Percentiles rank a stretch among this genome's conserved stretches.
These are phyloP conservation scores for Fraxinus baroniana DNA, from an alignment of 305 asterid species.

Conservation along the genomic window DNA sequence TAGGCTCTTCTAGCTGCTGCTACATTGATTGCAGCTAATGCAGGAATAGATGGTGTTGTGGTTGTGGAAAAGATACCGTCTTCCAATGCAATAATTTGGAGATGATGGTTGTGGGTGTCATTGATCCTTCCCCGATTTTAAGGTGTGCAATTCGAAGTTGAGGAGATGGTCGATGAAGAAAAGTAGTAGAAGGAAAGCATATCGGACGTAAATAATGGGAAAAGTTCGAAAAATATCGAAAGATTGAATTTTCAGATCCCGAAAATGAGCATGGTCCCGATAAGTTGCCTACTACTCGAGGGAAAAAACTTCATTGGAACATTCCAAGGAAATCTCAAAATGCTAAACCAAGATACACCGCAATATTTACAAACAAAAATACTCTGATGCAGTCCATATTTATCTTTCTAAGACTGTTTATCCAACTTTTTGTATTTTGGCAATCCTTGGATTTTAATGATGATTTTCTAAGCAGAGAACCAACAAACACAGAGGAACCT, in stretches of 20 bases:
- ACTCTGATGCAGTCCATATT: too few relatives aligned
- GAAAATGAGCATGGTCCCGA: constrained; percentile 46
- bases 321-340: constrained; percentile 56
- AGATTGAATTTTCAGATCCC: constrained; percentile 46
- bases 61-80: constrained; percentile 63
- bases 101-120: constrained; percentile 67
- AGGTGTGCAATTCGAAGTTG: constrained; percentile 69
- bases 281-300: constrained; percentile 35
- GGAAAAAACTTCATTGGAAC: constrained; percentile 48
- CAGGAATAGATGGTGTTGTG: constrained; percentile 83
- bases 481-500: constrained; percentile 36
- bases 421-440: background rate
- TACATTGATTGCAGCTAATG: constrained; percentile 74
- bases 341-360: constrained; percentile 61
- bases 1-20: constrained; percentile 90
- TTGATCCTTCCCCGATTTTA: constrained; percentile 75
- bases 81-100: constrained; percentile 71
- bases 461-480: constrained; percentile 41
- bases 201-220: constrained; percentile 31
- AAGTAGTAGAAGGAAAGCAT: too few relatives aligned
- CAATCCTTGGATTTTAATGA: constrained; percentile 2
- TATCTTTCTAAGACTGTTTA: background rate
- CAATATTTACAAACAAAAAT: background rate
- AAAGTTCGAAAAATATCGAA: constrained; percentile 41
- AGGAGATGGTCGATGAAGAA: too few relatives aligned